Conservation (phyloP, 2,329 filamentous ascomycete genomes). For the Fusarium sp. region DNA sequence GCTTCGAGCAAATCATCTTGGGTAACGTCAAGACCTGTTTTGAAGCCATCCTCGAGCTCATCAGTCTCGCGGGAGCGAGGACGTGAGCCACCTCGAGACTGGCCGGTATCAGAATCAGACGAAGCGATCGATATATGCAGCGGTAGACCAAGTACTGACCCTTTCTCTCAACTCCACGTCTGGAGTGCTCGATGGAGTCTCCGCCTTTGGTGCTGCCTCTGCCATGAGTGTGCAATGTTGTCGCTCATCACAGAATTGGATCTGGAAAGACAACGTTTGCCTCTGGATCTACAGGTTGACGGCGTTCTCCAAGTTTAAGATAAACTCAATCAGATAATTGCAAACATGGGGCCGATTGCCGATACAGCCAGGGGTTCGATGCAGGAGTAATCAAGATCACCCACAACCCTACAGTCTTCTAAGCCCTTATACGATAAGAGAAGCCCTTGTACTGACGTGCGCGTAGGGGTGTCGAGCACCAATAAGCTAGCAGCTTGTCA, state of each 20-base stretch:
- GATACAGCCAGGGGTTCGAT: neutral
- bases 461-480: neutral
- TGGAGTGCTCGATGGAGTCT: neutral
- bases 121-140: too few species aligned
- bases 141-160: constrained; percentile 5
- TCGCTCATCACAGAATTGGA: neutral
- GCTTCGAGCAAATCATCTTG: constrained; percentile 57
- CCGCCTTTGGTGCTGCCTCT: constrained; percentile 2
- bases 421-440: neutral
- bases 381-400: neutral
- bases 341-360: neutral
- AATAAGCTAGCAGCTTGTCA: constrained; percentile 1
- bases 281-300: neutral
- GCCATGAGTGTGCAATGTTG: neutral
- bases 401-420: neutral
- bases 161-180: constrained; percentile 2
- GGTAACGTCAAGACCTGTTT: constrained; percentile 49
- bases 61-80: neutral
- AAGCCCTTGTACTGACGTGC: neutral
- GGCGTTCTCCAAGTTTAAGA: neutral
- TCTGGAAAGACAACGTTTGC: neutral
- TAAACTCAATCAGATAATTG: too few species aligned
- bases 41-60: constrained; percentile 6
- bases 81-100: neutral
- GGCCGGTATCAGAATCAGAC: neutral